Evolutionary conservation across 257 asterid genomes (phyloP), one percentile per base, ranked within the genome.

Genomic region (Linaria vulgaris): DNA sequence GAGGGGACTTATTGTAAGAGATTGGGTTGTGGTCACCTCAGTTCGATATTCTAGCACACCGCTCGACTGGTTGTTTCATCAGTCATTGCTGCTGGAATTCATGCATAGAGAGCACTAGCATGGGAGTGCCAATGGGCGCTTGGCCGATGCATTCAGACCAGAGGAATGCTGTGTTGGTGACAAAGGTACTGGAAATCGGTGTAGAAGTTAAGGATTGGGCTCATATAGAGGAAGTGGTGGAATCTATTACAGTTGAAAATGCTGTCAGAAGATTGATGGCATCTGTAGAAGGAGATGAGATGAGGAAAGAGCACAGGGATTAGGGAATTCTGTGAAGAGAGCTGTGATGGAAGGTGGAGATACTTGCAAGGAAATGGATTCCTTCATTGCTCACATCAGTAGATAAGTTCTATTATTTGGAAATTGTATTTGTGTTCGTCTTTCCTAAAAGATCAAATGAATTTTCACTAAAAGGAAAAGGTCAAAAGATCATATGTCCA

Each of bases 121-220:
- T 79, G 88, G 88, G 91, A 1, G 85, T 79, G 9, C 83, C 91
- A 1, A 76, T 85, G 22, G 83, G 78, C 31, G 85, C 86, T 19
- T 85, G 91, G 91, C 91, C 91, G 23, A 79, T 85, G 86, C 91
- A 82, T 22, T 85, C 88, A 23, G 88, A 85, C 31, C 91, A 85
- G 63, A 68, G 88, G 13, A 85, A 85, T 44, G 65, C 82, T 2
- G 64, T 74, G 4, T 25, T 85, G 38, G 22, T 85, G 0, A 74
- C 88, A 0, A 49, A 66, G 16, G 70, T 78, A 11, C 66, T 85
- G 66, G 62, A 57, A 25, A 70, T 82, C 27, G 92, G 88, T 0
- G 4, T 85, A 1, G 73, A 59, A 8, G 86, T 82, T 2, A 82
- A 60, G 69, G 83, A 76, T 1, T 80, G 90, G 86, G 67, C 50